Percentiles rank a stretch among this genome's conserved stretches.
These are phyloP conservation scores for Lobosporangium transversale DNA, from an alignment of 192 early-diverging fungal genomes.

Conservation along the genomic window DNA sequence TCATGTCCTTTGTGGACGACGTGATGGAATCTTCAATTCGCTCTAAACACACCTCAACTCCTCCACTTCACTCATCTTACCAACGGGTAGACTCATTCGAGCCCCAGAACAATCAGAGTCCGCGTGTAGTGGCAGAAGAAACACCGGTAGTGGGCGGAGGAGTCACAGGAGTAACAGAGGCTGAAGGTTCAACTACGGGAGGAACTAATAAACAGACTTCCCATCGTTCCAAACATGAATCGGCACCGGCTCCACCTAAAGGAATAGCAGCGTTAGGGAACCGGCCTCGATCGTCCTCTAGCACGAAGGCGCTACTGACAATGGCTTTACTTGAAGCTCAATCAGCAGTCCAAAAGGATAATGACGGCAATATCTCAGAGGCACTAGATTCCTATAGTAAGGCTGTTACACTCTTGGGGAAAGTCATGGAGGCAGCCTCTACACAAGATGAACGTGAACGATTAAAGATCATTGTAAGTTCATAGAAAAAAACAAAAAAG, in stretches of 20 bases:
- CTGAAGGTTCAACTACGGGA: background rate
- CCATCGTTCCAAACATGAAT: background rate
- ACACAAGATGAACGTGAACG: slow-evolving; percentile 23
- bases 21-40: background rate
- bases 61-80: background rate
- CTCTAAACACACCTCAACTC: background rate
- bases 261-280: background rate
- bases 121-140: background rate
- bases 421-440: slow-evolving; percentile 17
- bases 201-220: background rate
- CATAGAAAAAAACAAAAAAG: background rate
- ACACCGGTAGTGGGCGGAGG: background rate
- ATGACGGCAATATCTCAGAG: slow-evolving; percentile 7
- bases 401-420: slow-evolving; percentile 17
- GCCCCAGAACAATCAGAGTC: background rate
- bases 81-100: background rate
- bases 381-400: slow-evolving; percentile 28
- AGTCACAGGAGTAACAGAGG: too few relatives aligned
- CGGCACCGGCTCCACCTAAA: background rate
- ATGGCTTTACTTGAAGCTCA: slow-evolving; percentile 43
- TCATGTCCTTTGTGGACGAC: background rate
- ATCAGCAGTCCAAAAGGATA: slow-evolving; percentile 38
- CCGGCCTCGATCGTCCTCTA: slow-evolving; percentile 17
- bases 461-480: slow-evolving; percentile 35
- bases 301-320: slow-evolving; percentile 19